These are phyloP conservation scores for Amaranthus hypochondriacus DNA, from an alignment of 148 eudicot species.

Conservation along the genomic window DNA sequence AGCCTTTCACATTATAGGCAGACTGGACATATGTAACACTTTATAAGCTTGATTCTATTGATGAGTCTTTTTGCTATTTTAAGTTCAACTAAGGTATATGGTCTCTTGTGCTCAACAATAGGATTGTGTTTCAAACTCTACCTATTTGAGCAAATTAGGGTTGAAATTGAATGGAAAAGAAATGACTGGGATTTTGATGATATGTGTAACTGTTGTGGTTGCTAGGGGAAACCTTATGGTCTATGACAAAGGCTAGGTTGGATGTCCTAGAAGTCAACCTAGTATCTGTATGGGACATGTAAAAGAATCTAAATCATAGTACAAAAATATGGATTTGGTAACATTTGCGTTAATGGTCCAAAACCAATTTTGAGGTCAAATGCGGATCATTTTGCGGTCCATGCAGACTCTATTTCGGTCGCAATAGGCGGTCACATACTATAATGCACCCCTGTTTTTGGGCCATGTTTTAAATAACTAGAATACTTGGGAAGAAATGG, in stretches of 20 bases:
- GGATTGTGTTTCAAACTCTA: background rate
- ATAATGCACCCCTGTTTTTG: too few relatives aligned
- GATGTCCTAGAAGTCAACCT: background rate
- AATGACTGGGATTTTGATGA: background rate
- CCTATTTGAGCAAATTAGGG: background rate
- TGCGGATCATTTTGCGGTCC: too few relatives aligned
- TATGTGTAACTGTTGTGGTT: background rate
- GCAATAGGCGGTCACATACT: too few relatives aligned
- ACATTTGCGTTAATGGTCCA: too few relatives aligned
- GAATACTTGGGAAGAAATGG: background rate
- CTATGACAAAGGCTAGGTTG: background rate
- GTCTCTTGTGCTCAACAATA: background rate
- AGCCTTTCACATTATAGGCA: background rate
- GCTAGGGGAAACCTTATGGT: background rate
- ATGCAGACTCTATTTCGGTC: too few relatives aligned
- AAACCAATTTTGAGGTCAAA: too few relatives aligned
- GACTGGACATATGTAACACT: background rate
- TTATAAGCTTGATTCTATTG: background rate
- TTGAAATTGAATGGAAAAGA: background rate
- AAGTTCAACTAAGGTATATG: background rate
- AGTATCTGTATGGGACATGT: background rate
- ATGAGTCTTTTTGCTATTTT: background rate
- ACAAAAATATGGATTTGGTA: too few relatives aligned
- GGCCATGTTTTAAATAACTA: too few relatives aligned
- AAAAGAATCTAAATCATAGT: background rate